Conservation (phyloP, 225 moss, liverwort and hornwort genomes). For the Physcomitrellopsis africana region DNA sequence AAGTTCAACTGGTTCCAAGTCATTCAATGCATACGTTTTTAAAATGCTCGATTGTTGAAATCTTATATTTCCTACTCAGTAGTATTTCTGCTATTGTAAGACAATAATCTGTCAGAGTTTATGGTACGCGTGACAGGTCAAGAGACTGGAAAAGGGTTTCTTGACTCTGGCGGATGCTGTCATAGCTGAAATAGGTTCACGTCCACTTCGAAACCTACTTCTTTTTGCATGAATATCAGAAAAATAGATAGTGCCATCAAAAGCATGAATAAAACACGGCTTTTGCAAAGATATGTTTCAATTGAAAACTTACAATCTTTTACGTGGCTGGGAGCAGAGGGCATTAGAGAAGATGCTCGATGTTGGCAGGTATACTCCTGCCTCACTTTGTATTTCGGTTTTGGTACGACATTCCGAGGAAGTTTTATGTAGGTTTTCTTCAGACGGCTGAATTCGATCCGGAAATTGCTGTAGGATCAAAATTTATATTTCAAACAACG, state of each 20-base stretch:
- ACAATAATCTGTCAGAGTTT: neutral
- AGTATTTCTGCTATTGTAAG: slow-evolving; percentile 3
- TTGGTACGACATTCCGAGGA: neutral
- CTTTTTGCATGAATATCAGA: neutral
- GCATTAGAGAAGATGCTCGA: slow-evolving; percentile 59
- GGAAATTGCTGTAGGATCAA: neutral
- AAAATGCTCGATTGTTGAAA: slow-evolving; percentile 1
- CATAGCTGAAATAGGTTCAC: slow-evolving; percentile 61
- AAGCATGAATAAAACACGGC: slow-evolving; percentile 7
- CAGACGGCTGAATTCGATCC: neutral
- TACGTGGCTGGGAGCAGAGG: slow-evolving; percentile 61
- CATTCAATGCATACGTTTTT: neutral
- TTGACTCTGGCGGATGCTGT: slow-evolving; percentile 65
- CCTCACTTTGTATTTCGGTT: neutral
- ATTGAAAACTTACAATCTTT: slow-evolving; percentile 31
- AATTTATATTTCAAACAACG: neutral
- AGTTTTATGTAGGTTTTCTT: neutral
- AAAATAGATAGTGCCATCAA: too few relatives aligned
- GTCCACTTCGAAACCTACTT: slow-evolving; percentile 29
- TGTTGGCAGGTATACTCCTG: slow-evolving; percentile 55
- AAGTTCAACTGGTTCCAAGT: neutral
- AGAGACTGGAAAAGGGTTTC: slow-evolving; percentile 65
- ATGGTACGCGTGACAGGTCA: slow-evolving; percentile 44
- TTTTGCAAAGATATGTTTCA: slow-evolving; percentile 29
- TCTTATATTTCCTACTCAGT: neutral